phyloP scores from a whole-genome alignment of 768 basidiomycete species.

The Psilocybe subaeruginosa region DNA sequence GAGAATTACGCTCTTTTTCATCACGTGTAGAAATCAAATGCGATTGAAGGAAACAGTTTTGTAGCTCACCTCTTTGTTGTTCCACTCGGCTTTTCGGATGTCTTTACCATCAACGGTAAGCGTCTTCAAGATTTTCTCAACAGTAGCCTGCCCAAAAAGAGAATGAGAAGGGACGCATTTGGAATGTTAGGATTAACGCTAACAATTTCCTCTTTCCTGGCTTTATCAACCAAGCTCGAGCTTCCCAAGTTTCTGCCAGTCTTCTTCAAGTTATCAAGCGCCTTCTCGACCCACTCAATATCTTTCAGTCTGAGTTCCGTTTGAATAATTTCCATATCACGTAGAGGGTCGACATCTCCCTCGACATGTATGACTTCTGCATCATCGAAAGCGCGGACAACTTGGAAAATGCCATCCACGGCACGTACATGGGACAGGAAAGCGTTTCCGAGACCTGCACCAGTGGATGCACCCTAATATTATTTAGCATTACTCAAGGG shows the following conservation, averaged over 20 bases:
- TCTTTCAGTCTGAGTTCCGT: constrained; percentile 95
- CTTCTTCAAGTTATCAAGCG: constrained; percentile 79
- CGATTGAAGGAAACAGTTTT: background rate
- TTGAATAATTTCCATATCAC: constrained; percentile 98
- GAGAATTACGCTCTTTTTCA: constrained; percentile 81
- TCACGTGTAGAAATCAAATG: constrained; percentile 26
- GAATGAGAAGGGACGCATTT: background rate
- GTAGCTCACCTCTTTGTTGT: constrained; percentile 87
- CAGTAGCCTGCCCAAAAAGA: constrained; percentile 58
- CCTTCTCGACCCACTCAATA: constrained; percentile 98
- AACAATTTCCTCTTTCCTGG: constrained; percentile 95
- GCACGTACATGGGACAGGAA: constrained; percentile 98
- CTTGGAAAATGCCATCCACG: constrained; percentile 99
- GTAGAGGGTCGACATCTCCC: constrained; percentile 93
- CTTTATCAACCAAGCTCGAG: constrained; percentile 86
- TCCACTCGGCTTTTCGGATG: constrained; percentile 93
- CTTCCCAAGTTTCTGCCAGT: constrained; percentile 70
- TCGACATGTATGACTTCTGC: constrained; percentile 99
- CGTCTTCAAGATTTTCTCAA: constrained; percentile 83
- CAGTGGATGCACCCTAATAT: constrained; percentile 88
- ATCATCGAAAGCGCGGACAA: constrained; percentile 97
- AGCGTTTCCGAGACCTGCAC: constrained; percentile 96
- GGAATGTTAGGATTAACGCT: constrained; percentile 23
- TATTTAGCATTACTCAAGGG: background rate
- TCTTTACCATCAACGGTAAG: constrained; percentile 85